Evolutionary conservation across 352 stramenopile genomes (phyloP), one percentile per base, ranked within the genome.

Genomic region (Phytopythium boreale): DNA sequence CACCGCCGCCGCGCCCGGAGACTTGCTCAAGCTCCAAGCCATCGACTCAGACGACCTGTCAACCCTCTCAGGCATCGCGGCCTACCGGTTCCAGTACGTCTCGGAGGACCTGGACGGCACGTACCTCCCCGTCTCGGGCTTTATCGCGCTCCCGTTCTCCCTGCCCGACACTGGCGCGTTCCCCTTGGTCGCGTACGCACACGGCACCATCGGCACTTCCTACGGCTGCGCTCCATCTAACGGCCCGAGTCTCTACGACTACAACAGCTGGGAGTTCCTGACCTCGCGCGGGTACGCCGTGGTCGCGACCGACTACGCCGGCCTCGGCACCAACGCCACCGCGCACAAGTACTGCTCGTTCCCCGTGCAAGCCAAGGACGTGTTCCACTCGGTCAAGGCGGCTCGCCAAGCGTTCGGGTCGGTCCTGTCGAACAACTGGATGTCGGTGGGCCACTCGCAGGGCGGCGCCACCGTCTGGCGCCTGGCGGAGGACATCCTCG

Each of bases 311-410:
- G 60, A 65, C 51, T 65, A 60, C 49, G 60, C 60, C 60, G 60
- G 60, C 9, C 60, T 65, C 47, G 60, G 60, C 26, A 41, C 34
- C 17, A 59, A 65, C 51, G 20, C 19, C 11, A 65, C 60, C 2
- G 50, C 52, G 26, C 60, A 60, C 49, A 58, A 65, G 60, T 65
- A 65, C 47, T 59, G 60, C 27, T n/a, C 60, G 34, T 65, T 46
- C 51, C 26, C 60, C 0, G 49, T 22, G 6, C 31, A 65, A 4
- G 60, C 60, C 29, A 65, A 65, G 46, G 60, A 65, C 39, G 36
- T 65, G 34, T 65, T 60, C 37, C 41, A 65, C 60, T 65, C 60
- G 37, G 22, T 65, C 31, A 26, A 5, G 22, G 60, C 60, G 12
- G 60, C 60, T 37, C 60, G 60, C 7, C 60, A 65, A 8, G 60